Evolutionary conservation across 169 alveolate genomes (phyloP), one percentile per base, ranked within the genome.

Genomic region (Sarcocystis neurona): DNA sequence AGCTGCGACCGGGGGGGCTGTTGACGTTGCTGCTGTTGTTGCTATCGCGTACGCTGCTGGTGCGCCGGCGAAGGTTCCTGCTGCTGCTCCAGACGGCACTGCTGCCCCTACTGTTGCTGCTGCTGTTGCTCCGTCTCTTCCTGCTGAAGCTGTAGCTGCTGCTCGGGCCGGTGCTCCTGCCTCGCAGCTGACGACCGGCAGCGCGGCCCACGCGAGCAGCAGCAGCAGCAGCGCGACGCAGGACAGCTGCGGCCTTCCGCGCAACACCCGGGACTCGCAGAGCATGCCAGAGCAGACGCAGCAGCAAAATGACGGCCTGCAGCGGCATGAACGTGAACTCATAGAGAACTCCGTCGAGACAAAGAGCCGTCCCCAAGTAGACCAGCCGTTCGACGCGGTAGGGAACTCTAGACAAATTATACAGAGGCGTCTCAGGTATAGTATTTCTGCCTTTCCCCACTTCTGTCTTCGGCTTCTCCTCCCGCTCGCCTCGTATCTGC

Each of bases 251-350:
- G n/a, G n/a, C n/a, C n/a, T n/a, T n/a, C n/a, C n/a, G n/a, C n/a
- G n/a, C n/a, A n/a, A n/a, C n/a, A n/a, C n/a, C n/a, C n/a, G n/a
- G n/a, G n/a, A n/a, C n/a, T n/a, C n/a, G 66, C 66, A 12, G 30
- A 2, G 75, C 82, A 34, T 18, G 48, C 39, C 4, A 2, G 30
- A 53, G 68, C 50, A 79, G 74, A 48, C 60, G 72, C 87, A 50
- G 43, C 34, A 79, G 44, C 53, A 79, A 48, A 15, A 27, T 39
- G 41, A 66, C 43, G 10, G 82, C 93, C 78, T 90, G 93, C n/a
- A 93, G 74, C 18, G 95, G 95, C 89, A 93, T 89, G 79, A 93
- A 88, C 10, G 95, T 92, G 70, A 93, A 74, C 39, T 93, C 95
- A 87, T 93, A 93, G 43, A 93, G 84, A 15, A 93, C 87, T 23